A percentile compares a stretch with the other conserved stretches of the same genome.
These are phyloP conservation scores for Tricholoma matsutake DNA, from an alignment of 768 basidiomycete genomes.

Conservation along the genomic window DNA sequence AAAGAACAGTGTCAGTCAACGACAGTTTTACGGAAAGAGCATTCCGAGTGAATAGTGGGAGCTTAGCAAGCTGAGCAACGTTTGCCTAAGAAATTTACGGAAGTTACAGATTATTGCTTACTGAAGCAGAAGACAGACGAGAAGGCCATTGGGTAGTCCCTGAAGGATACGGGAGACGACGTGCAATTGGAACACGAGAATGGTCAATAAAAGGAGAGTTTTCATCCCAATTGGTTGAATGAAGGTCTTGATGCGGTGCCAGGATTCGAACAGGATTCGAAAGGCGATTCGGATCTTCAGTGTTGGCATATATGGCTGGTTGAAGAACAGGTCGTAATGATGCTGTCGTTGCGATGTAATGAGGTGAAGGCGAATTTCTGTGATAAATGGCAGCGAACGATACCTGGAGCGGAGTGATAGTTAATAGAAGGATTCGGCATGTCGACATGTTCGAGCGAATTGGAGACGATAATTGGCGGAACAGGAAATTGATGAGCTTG, in stretches of 20 bases:
- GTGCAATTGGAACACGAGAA: background rate
- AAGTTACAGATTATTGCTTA: background rate
- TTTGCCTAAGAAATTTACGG: background rate
- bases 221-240: background rate
- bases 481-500: background rate
- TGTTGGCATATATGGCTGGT: background rate
- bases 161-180: background rate
- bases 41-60: background rate
- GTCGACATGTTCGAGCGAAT: no score
- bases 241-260: background rate
- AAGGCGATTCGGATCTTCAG: background rate
- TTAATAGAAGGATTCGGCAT: background rate
- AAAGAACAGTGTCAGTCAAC: background rate
- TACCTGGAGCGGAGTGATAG: background rate
- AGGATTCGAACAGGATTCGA: background rate
- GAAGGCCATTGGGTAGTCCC: background rate
- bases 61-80: background rate
- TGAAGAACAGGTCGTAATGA: background rate
- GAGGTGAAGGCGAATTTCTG: background rate
- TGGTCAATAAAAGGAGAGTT: background rate
- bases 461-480: background rate
- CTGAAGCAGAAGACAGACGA: background rate
- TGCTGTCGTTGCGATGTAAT: background rate
- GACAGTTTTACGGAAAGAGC: background rate
- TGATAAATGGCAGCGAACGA: background rate